A percentile compares a stretch with the other conserved stretches of the same genome.
phyloP scores from a whole-genome alignment of 108 stramenopile genomes.

The Cyclostephanos tholiformis region DNA sequence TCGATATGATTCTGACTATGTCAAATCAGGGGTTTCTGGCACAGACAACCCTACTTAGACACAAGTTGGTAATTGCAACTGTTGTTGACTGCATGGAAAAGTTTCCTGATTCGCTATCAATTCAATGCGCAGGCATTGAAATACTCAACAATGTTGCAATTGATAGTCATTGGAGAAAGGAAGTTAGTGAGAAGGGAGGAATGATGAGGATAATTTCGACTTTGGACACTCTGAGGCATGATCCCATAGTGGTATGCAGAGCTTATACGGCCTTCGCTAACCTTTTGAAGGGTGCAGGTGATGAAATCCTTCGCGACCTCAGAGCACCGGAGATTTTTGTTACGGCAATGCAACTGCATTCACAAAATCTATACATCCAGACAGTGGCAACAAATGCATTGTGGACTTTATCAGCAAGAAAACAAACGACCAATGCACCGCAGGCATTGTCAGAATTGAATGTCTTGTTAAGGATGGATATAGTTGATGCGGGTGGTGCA shows the following conservation, averaged over 20 bases:
- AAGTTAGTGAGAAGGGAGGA: slow-evolving; percentile 29
- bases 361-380: slow-evolving; percentile 12
- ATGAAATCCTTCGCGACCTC: slow-evolving; percentile 22
- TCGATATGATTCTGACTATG: slow-evolving; percentile 17
- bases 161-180: slow-evolving; percentile 19
- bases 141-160: slow-evolving; percentile 28
- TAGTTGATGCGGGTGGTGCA: slow-evolving; percentile 5
- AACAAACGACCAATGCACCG: no score
- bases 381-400: slow-evolving; percentile 6
- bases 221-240: slow-evolving; percentile 19
- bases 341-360: not conserved
- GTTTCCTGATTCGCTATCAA: slow-evolving; percentile 14
- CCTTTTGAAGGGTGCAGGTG: slow-evolving; percentile 37
- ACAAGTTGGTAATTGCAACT: slow-evolving; percentile 18
- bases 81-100: slow-evolving; percentile 39
- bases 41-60: slow-evolving; percentile 11
- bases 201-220: slow-evolving; percentile 25
- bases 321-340: not conserved
- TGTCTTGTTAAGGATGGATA: slow-evolving; percentile 11
- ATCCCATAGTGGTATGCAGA: slow-evolving; percentile 32
- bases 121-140: slow-evolving; percentile 21
- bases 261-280: slow-evolving; percentile 34
- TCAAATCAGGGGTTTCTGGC: slow-evolving; percentile 15
- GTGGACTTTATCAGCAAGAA: slow-evolving; percentile 5
- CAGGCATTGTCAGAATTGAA: no score